These are phyloP conservation scores for Aspergillus sp. DNA, from an alignment of 2,329 filamentous ascomycete genomes.

Conservation along the genomic window DNA sequence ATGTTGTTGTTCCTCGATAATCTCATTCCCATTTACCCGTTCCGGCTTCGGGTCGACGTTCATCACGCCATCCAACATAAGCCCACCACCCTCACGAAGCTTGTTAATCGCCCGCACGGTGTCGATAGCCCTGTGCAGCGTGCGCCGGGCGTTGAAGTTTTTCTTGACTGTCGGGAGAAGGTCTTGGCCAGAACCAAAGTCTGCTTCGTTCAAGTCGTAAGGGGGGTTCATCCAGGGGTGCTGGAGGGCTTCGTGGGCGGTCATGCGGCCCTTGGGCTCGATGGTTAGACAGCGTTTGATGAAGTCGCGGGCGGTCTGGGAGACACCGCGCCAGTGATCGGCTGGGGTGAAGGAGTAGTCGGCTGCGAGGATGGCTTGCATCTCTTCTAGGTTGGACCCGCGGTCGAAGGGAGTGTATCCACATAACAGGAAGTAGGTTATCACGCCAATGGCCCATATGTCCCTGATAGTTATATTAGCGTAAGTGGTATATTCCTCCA, in stretches of 20 bases:
- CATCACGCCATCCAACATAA: conserved; percentile 56
- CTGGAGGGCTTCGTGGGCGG: conserved; percentile 66
- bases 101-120: conserved; percentile 62
- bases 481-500: not conserved
- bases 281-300: conserved; percentile 87
- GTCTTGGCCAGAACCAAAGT: conserved; percentile 41
- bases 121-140: conserved; percentile 59
- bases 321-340: conserved; percentile 96
- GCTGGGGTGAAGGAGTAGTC: conserved; percentile 92
- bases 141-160: conserved; percentile 60
- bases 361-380: conserved; percentile 95
- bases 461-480: conserved; percentile 45
- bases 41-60: conserved; percentile 48
- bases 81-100: conserved; percentile 52
- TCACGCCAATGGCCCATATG: conserved; percentile 96
- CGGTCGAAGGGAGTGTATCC: conserved; percentile 98
- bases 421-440: conserved; percentile 96
- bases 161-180: conserved; percentile 59
- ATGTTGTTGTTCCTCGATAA: conserved; percentile 29
- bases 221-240: conserved; percentile 58
- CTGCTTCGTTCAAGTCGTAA: conserved; percentile 33
- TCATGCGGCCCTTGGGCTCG: conserved; percentile 79
- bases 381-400: conserved; percentile 95
- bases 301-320: conserved; percentile 76
- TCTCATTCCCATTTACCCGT: conserved; percentile 37